Evolutionary conservation across 371 early-diverging fungal species (phyloP).

Genomic region (Syncephalastrum contaminatum): DNA sequence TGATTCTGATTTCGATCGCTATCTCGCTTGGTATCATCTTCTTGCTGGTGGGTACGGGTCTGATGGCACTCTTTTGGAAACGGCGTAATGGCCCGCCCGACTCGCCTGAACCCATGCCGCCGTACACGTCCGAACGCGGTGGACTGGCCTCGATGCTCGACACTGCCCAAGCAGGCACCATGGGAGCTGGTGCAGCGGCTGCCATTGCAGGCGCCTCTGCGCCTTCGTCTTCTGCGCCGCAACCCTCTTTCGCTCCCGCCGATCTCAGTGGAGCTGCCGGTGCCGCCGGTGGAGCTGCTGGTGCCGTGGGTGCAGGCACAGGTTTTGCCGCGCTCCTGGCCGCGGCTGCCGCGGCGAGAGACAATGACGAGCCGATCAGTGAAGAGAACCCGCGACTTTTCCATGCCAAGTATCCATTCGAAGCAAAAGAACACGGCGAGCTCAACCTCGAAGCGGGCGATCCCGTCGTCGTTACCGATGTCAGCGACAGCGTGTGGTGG

Average conservation of each 20-base stretch:
- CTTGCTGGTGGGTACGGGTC: constrained; percentile 48
- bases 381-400: constrained; percentile 48
- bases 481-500: constrained; percentile 83
- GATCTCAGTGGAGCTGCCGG: constrained; percentile 2
- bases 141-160: constrained; percentile 29
- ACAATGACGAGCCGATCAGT: constrained; percentile 18
- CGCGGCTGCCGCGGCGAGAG: constrained; percentile 27
- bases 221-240: no score
- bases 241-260: constrained; percentile 1
- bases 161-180: constrained; percentile 24
- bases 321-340: constrained; percentile 23
- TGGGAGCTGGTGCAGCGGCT: constrained; percentile 18
- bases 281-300: constrained; percentile 45
- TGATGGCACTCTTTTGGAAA: constrained; percentile 34
- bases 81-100: constrained; percentile 21
- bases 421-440: constrained; percentile 76
- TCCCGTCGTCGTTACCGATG: constrained; percentile 73
- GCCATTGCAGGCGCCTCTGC: constrained; percentile 16
- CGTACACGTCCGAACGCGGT: constrained; percentile 23
- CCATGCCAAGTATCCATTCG: constrained; percentile 73
- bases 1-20: constrained; percentile 72
- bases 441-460: constrained; percentile 67
- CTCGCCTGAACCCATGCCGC: constrained; percentile 31
- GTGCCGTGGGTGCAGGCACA: constrained; percentile 53
- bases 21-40: constrained; percentile 70